Percentiles rank a stretch among this genome's conserved stretches.
These are phyloP conservation scores for Cryptococcus sp. DNA, from an alignment of 1,284 basidiomycete genomes.

Conservation along the genomic window DNA sequence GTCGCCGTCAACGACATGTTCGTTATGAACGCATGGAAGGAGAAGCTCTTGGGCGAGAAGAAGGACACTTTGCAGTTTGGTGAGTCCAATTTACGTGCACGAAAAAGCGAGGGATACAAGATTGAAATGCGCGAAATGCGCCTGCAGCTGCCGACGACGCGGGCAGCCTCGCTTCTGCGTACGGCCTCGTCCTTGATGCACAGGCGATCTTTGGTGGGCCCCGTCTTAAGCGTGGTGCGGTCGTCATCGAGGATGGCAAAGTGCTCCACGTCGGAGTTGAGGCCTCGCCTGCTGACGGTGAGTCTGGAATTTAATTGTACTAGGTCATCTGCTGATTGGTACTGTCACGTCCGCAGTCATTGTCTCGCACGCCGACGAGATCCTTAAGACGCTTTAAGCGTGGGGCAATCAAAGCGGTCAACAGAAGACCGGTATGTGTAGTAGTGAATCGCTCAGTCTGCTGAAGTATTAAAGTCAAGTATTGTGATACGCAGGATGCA, in stretches of 20 bases:
- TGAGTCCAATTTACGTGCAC: constrained; percentile 24
- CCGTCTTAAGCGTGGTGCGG: constrained; percentile 63
- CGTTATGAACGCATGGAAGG: constrained; percentile 66
- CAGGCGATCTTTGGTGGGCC: constrained; percentile 63
- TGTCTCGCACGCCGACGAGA: constrained; percentile 62
- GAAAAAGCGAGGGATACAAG: too few species aligned
- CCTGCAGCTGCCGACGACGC: constrained; percentile 67
- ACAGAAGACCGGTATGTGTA: too few species aligned
- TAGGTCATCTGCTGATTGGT: not conserved
- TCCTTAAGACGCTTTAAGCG: constrained; percentile 60
- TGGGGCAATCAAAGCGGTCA: too few species aligned
- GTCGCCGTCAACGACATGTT: constrained; percentile 73
- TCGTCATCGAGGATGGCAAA: constrained; percentile 58
- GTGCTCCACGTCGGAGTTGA: constrained; percentile 65
- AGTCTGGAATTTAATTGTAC: constrained; percentile 14
- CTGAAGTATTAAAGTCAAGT: too few species aligned
- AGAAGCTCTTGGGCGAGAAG: constrained; percentile 58
- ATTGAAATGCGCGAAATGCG: too few species aligned
- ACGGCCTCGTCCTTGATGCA: constrained; percentile 69
- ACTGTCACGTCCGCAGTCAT: constrained; percentile 50
- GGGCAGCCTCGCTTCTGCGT: constrained; percentile 60
- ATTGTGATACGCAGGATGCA: too few species aligned
- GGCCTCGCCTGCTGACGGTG: constrained; percentile 58
- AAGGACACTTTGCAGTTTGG: constrained; percentile 44
- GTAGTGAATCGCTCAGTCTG: too few species aligned